These are phyloP conservation scores for Diaporthe velutina DNA, from an alignment of 2,329 filamentous ascomycete genomes.

Conservation along the genomic window DNA sequence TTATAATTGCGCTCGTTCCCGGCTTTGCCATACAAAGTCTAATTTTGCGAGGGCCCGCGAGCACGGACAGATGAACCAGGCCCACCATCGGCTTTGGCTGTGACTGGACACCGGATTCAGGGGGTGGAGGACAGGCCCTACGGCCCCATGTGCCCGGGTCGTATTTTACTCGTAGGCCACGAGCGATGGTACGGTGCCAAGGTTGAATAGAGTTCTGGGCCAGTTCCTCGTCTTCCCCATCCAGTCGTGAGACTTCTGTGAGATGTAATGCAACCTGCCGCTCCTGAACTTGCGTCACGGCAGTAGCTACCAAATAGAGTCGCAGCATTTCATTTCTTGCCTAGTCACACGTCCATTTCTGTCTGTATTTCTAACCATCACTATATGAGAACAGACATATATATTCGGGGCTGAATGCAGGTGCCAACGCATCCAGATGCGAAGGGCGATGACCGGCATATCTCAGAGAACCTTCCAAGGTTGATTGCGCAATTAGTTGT, in stretches of 20 bases:
- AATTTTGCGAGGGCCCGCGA: background rate
- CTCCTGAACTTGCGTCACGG: background rate
- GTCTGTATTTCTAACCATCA: background rate
- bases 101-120: background rate
- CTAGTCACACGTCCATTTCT: background rate
- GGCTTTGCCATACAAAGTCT: background rate
- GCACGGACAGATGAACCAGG: conserved; percentile 15
- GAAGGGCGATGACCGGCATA: background rate
- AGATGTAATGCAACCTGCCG: background rate
- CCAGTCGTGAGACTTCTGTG: conserved; percentile 7
- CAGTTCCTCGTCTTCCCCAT: background rate
- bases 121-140: background rate
- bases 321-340: background rate
- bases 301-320: background rate
- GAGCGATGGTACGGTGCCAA: background rate
- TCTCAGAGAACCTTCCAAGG: background rate
- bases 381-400: background rate
- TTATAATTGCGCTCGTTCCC: background rate
- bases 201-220: conserved; percentile 5
- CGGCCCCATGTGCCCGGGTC: conserved; percentile 4
- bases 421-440: background rate
- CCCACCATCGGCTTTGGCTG: background rate
- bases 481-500: background rate
- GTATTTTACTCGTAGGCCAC: conserved; percentile 7
- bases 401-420: background rate